A percentile compares a stretch with the other conserved stretches of the same genome.
Conservation (phyloP, 768 basidiomycete genomes). For the Clitopilus passeckerianus region DNA sequence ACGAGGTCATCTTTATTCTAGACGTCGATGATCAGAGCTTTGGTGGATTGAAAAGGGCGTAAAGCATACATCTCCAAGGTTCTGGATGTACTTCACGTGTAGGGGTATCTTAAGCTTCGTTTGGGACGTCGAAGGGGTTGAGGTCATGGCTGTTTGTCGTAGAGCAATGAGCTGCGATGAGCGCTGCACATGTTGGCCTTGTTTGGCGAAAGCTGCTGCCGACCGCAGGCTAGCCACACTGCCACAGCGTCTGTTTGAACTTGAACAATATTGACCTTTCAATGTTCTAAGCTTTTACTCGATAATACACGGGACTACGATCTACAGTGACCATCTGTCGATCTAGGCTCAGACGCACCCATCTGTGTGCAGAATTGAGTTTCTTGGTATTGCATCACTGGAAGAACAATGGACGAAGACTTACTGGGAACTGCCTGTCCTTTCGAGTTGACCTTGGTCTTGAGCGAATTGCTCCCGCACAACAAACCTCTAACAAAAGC, state of each 20-base stretch:
- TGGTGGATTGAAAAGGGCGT: not conserved
- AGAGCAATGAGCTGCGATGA: not conserved
- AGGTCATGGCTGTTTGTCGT: not conserved
- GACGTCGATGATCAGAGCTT: not conserved
- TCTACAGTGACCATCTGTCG: too few species aligned
- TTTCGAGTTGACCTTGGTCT: constrained; percentile 27
- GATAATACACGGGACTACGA: too few species aligned
- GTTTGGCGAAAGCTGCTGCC: not conserved
- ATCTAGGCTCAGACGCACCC: not conserved
- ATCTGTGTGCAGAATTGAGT: not conserved
- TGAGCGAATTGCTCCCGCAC: constrained; percentile 30
- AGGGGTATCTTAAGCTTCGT: not conserved
- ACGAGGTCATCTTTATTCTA: constrained; percentile 80
- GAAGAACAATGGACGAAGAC: constrained; percentile 3
- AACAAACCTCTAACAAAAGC: constrained; percentile 42
- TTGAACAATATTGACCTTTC: too few species aligned
- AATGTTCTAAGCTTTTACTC: too few species aligned
- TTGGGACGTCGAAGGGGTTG: not conserved
- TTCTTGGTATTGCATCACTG: not conserved
- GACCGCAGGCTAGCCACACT: too few species aligned
- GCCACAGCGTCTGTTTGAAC: not conserved
- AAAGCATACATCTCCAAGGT: not conserved
- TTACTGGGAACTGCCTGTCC: constrained; percentile 31
- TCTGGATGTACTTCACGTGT: not conserved
- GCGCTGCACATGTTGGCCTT: not conserved